Base-by-base conservation (phyloP, 2,329 filamentous ascomycete genomes). In the Aspergillus floridensis region DNA sequence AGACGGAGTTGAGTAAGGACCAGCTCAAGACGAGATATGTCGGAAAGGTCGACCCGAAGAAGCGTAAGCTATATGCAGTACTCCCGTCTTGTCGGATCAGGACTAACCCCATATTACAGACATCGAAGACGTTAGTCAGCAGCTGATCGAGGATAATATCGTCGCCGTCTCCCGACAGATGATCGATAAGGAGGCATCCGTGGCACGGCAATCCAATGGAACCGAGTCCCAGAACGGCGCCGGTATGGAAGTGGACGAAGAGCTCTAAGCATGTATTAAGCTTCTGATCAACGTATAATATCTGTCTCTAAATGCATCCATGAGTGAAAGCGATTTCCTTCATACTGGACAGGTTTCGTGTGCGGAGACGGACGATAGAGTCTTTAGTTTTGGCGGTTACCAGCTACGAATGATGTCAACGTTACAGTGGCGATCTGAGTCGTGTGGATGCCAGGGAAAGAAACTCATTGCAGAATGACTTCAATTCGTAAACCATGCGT, bases 21-120 rank as follows among this genome's bases (percentile, higher is more conserved):
- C 95, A 99, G 77, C 84, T 99, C 63, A 97, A 98, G 87, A 99
- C 95, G 57, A 88, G 95, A 82, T 99, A 99, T 76, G 95, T 99
- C 38, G 95, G 95, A 78, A 99, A 99, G 82, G 88, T 98, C 59
- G 95, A 99, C 72, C 95, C 95, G 59, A 99, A 99, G 89, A 99
- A 99, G 84, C 96, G 83, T 86, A 77, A 59, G 82, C 80, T 41
- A 6, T 12, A 44, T n/a, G 5, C 38, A 49, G 2, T 16, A 41
- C 55, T 22, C 8, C 19, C 38, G 19, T 29, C 26, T 29, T 16
- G 22, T n/a, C 8, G 16, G 49, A 26, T 49, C 22, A 21, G 22
- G 47, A 62, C 66, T 76, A 67, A 72, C 41, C 4, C 55, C 22
- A n/a, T 32, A n/a, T 41, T 59, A 50, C 65, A 86, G 83, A 99